phyloP scores from a whole-genome alignment of 2,329 filamentous ascomycete species.

The Septoria petroselini region DNA sequence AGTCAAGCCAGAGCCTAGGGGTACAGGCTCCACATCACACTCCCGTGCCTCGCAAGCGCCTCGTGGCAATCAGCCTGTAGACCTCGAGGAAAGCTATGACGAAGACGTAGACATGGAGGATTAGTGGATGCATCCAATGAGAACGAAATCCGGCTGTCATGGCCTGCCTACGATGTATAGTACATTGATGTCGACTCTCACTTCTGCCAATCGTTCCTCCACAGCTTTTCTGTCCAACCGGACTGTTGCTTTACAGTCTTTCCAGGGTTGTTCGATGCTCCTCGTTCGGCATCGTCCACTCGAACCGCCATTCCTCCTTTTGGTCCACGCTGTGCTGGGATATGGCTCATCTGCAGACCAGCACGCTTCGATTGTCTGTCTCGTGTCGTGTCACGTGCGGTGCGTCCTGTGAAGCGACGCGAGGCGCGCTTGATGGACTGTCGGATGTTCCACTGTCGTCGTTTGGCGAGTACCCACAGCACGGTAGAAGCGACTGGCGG shows the following conservation, averaged over 20 bases:
- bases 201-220: slow-evolving; percentile 33
- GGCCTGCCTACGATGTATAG: no score
- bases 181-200: background rate
- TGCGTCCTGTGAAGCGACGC: slow-evolving; percentile 45
- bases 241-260: slow-evolving; percentile 13
- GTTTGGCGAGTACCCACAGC: slow-evolving; percentile 78
- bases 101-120: slow-evolving; percentile 22
- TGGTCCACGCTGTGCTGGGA: slow-evolving; percentile 21
- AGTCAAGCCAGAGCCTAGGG: slow-evolving; percentile 21
- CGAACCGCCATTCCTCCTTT: slow-evolving; percentile 31
- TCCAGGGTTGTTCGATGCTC: slow-evolving; percentile 24
- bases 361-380: slow-evolving; percentile 26
- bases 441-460: slow-evolving; percentile 76
- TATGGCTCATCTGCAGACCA: slow-evolving; percentile 26
- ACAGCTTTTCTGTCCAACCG: slow-evolving; percentile 25
- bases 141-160: no score
- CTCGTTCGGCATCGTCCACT: slow-evolving; percentile 35
- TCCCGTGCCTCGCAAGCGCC: slow-evolving; percentile 11
- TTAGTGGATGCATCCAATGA: no score
- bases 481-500: slow-evolving; percentile 60
- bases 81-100: slow-evolving; percentile 23
- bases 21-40: slow-evolving; percentile 13
- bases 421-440: slow-evolving; percentile 67
- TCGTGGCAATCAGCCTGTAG: slow-evolving; percentile 19
- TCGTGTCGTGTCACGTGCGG: slow-evolving; percentile 14